Evolutionary conservation across 108 stramenopile species (phyloP).

Genomic region (Fragilaria crotonensis): DNA sequence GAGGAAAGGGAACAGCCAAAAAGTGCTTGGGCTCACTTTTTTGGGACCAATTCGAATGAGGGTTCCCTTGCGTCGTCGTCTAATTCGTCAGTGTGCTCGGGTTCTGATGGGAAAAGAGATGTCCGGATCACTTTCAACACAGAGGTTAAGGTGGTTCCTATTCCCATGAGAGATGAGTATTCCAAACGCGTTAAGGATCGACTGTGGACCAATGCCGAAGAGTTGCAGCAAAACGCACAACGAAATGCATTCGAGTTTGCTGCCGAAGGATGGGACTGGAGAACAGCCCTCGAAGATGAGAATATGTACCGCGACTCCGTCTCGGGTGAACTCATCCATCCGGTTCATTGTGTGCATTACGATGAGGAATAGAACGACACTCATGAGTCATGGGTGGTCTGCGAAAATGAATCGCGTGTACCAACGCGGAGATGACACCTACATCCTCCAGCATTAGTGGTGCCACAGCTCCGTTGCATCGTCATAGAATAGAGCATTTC

Average conservation of each 20-base stretch:
- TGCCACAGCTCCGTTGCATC: no score
- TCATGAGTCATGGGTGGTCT: no score
- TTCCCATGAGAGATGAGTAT: constrained; percentile 40
- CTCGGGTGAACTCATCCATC: constrained; percentile 40
- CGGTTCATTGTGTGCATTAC: constrained; percentile 16
- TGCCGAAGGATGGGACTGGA: constrained; percentile 55
- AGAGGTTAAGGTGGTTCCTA: constrained; percentile 37
- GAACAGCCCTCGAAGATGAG: constrained; percentile 30
- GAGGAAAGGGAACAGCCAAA: constrained; percentile 1
- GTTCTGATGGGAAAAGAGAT: neutral
- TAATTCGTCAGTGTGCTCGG: neutral
- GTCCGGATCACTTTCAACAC: constrained; percentile 2
- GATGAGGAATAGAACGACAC: no score
- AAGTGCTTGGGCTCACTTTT: neutral
- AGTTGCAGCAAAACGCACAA: constrained; percentile 28
- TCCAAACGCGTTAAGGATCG: constrained; percentile 27
- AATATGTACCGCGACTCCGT: constrained; percentile 23
- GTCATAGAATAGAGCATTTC: no score
- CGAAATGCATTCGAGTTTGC: constrained; percentile 53
- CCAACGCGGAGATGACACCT: no score
- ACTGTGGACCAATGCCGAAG: constrained; percentile 27
- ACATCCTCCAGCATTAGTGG: no score
- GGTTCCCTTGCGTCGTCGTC: neutral
- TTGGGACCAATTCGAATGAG: neutral
- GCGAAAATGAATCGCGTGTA: no score